A percentile compares a stretch with the other conserved stretches of the same genome.
These are phyloP conservation scores for Mycena capillaripes DNA, from an alignment of 768 basidiomycete genomes.

Conservation along the genomic window DNA sequence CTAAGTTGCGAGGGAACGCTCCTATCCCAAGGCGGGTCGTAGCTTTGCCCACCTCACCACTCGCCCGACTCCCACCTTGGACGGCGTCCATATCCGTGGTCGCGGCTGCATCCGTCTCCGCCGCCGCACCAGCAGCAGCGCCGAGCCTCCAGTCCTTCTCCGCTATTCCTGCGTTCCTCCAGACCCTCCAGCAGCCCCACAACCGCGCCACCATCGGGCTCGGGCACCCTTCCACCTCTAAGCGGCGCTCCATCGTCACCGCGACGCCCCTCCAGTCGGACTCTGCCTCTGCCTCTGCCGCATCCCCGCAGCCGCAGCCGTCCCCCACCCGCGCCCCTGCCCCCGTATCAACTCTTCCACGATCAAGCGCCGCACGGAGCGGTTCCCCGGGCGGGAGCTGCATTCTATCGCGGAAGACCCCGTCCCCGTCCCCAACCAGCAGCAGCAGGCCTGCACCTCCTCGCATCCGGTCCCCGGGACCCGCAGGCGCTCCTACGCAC, in stretches of 20 bases:
- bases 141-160: not conserved
- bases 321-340: not conserved
- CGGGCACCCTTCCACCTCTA: slow-evolving; percentile 21
- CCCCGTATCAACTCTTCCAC: slow-evolving; percentile 21
- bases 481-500: slow-evolving; percentile 16
- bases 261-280: not conserved
- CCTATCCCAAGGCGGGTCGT: not conserved
- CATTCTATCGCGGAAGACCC: slow-evolving; percentile 10
- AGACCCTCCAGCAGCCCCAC: not conserved
- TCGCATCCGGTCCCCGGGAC: not conserved
- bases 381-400: slow-evolving; percentile 13
- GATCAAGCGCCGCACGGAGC: slow-evolving; percentile 19
- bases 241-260: too few relatives aligned
- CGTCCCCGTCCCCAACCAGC: not conserved
- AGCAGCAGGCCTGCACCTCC: not conserved
- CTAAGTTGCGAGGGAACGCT: not conserved
- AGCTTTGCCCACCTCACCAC: not conserved
- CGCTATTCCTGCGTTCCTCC: not conserved
- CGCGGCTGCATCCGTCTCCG: not conserved
- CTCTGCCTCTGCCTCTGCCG: not conserved
- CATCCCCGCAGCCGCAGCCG: slow-evolving; percentile 4
- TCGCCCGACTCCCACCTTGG: not conserved
- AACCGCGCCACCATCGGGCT: slow-evolving; percentile 18
- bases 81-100: not conserved
- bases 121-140: not conserved